Evolutionary conservation across 140 eudicot genomes (phyloP).

Genomic region (Oenanthe javanica): DNA sequence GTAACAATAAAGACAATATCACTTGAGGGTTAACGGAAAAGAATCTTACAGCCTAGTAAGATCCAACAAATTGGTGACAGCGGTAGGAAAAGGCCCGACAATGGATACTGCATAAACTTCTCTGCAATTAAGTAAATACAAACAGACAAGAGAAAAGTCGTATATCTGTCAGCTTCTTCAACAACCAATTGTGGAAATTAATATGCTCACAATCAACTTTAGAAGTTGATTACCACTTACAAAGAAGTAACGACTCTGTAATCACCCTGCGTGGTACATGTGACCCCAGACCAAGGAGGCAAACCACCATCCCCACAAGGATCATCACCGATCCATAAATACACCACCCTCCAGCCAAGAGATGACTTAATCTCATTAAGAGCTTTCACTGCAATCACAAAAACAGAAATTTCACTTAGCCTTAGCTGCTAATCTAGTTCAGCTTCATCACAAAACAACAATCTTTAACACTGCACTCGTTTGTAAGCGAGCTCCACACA

Average conservation of each 20-base stretch:
- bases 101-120: conserved; percentile 97
- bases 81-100: conserved; percentile 97
- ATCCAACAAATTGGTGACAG: conserved; percentile 92
- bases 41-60: conserved; percentile 80
- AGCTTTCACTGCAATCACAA: conserved; percentile 60
- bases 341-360: conserved; percentile 40
- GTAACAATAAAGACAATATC: neutral
- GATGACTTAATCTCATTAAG: conserved; percentile 88
- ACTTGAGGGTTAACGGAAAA: neutral
- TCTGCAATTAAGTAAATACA: conserved; percentile 31
- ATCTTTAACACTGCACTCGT: neutral
- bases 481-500: neutral
- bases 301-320: conserved; percentile 97
- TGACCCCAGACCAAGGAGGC: conserved; percentile 99
- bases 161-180: neutral
- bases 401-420: neutral
- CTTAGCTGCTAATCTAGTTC: neutral
- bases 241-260: conserved; percentile 87
- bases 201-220: neutral
- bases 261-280: conserved; percentile 80
- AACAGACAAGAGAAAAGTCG: neutral
- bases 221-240: conserved; percentile 30
- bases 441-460: neutral
- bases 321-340: conserved; percentile 98
- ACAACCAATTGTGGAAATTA: neutral